These are phyloP conservation scores for Pleurotus citrinopileatus DNA, from an alignment of 768 basidiomycete genomes.

Conservation along the genomic window DNA sequence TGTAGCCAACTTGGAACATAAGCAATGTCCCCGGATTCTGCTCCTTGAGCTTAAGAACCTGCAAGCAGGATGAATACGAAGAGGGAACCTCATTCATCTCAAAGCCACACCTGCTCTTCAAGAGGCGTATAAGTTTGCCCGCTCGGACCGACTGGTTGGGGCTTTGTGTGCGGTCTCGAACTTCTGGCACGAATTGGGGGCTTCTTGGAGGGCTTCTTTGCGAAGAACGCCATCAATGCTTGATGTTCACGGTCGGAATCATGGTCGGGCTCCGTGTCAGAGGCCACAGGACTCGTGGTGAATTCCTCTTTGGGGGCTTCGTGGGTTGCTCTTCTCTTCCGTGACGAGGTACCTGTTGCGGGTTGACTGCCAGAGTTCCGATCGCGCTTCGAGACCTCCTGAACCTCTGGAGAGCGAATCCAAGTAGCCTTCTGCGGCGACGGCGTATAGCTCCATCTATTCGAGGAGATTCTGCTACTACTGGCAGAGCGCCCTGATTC, in stretches of 20 bases:
- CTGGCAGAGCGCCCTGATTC: no score
- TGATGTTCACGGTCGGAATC: slow-evolving; percentile 47
- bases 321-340: neutral
- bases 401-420: no score
- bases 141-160: slow-evolving; percentile 57
- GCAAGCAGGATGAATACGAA: neutral
- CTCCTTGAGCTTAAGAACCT: slow-evolving; percentile 60
- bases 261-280: neutral
- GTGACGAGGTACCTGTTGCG: no score
- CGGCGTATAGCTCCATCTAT: no score
- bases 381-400: no score
- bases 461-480: no score
- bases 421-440: no score
- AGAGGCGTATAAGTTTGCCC: slow-evolving; percentile 74
- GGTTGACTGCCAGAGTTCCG: no score
- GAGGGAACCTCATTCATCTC: neutral
- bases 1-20: slow-evolving; percentile 85
- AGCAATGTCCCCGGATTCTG: slow-evolving; percentile 66
- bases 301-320: neutral
- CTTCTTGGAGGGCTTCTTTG: slow-evolving; percentile 28
- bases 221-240: slow-evolving; percentile 46
- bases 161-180: slow-evolving; percentile 27
- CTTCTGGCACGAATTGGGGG: no score
- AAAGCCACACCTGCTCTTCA: slow-evolving; percentile 56
- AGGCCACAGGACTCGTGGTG: slow-evolving; percentile 4